Base-by-base conservation (phyloP, 2,329 filamentous ascomycete species). In the Elsinoe necatrix region DNA sequence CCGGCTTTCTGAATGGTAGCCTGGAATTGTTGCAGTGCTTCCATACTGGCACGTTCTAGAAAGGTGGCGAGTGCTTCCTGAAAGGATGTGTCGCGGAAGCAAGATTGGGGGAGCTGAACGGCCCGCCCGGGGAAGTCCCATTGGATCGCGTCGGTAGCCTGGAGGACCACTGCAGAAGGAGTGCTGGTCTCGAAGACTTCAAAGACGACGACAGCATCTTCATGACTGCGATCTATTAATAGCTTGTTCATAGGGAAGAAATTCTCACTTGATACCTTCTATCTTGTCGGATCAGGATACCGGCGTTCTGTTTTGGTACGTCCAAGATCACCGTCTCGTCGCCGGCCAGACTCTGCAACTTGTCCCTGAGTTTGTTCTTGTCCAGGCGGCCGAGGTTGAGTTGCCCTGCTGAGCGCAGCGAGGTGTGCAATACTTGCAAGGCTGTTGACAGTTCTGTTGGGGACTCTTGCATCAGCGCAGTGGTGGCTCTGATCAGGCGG, bases 141-240 rank as follows among this genome's bases (percentile, higher is more conserved):
- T 57, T 71, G 63, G 0, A 87, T 66, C 1, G 81, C 76, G 23
- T 73, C 73, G 18, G 77, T 67, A 0, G 79, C 67, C 0, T 74
- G 73, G 1, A 85, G 70, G 0, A 84, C 78, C 12, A 74, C 68
- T 42, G 79, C 72, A 1, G 78, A 79, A 0, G 65, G 64, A 0
- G 84, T 72, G 0, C 82, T 83, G 0, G 78, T 73, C 64, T 87
- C 83, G 56, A 86, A 86, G 0, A 73, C 73, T 65, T 87, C 83
- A 47, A 85, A 78, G 57, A 81, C 16, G 61, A 77, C 60, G 62
- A 60, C 18, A 43, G 25, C 25, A 18, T 61, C 43, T 1, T 55
- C 16, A 6, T 55, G 34, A 55, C 63, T 66, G 18, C 11, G 18
- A 55, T 4, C 9, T 14, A 16, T 55, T 9, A 29, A n/a, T 4